Evolutionary conservation across 257 asterid species (phyloP).

Genomic region (Gentiana straminea): DNA sequence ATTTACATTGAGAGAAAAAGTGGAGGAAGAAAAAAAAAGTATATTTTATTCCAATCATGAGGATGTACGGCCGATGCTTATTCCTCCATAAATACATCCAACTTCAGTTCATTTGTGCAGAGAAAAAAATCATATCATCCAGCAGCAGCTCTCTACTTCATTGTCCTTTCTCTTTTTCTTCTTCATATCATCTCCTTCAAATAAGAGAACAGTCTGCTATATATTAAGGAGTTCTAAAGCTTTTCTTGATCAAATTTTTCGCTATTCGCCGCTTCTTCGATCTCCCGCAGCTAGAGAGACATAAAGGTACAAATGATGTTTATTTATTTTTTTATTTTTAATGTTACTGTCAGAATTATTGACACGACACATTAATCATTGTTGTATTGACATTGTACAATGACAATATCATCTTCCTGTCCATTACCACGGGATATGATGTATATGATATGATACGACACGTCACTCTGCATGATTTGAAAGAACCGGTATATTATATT

Average conservation of each 20-base stretch:
- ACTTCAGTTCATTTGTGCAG: conserved; percentile 10
- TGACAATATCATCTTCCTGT: too few relatives aligned
- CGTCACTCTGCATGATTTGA: too few relatives aligned
- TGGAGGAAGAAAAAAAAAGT: background rate
- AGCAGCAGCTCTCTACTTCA: background rate
- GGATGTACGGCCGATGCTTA: conserved; percentile 11
- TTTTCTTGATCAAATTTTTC: background rate
- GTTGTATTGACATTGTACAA: too few relatives aligned
- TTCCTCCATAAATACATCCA: conserved; percentile 13
- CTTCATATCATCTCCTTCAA: conserved; percentile 2
- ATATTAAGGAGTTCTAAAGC: background rate
- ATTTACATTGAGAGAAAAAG: too few relatives aligned
- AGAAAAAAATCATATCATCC: background rate
- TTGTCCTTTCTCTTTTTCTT: conserved; percentile 1
- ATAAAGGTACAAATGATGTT: conserved; percentile 4
- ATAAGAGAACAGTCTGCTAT: background rate
- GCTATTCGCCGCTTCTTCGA: background rate
- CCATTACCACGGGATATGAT: too few relatives aligned
- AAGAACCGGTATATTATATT: too few relatives aligned
- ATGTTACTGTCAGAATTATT: too few relatives aligned
- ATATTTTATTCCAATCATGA: conserved; percentile 1
- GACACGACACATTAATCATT: too few relatives aligned
- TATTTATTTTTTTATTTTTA: too few relatives aligned
- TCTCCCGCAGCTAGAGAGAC: background rate
- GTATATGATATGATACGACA: too few relatives aligned